Conservation (phyloP, 1,139 yeast genomes). For the Diutina pseudorugosa region DNA sequence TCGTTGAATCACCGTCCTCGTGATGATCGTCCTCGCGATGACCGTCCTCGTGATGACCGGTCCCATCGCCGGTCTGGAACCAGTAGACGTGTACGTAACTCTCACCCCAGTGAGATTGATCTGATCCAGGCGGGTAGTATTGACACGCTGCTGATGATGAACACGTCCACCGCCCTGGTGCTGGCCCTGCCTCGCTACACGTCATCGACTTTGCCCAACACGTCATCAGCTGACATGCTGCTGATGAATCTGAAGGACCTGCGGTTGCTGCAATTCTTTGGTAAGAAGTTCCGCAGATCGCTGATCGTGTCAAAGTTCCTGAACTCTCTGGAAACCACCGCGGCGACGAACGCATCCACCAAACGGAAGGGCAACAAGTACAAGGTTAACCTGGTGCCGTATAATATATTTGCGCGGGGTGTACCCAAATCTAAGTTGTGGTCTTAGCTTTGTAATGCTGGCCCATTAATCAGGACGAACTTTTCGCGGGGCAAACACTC, state of each 20-base stretch:
- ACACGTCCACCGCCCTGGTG: background rate
- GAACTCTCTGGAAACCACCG: background rate
- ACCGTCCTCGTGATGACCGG: background rate
- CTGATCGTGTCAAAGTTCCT: background rate
- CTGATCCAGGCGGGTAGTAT: background rate
- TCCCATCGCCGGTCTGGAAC: background rate
- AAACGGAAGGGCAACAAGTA: background rate
- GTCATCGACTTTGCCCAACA: background rate
- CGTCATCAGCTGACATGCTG: background rate
- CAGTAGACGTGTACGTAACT: background rate
- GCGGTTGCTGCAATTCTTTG: background rate
- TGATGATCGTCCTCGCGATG: background rate
- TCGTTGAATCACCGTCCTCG: background rate
- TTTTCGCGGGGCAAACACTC: background rate
- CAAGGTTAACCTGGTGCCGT: constrained; percentile 1
- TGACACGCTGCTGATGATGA: background rate
- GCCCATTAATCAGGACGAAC: background rate
- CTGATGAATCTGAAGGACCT: background rate
- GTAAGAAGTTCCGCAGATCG: background rate
- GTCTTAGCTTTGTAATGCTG: background rate
- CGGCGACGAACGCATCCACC: background rate
- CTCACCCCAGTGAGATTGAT: background rate
- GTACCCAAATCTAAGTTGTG: background rate
- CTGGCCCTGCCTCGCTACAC: background rate
- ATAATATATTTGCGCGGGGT: constrained; percentile 2